phyloP scores from a whole-genome alignment of 352 stramenopile species.

The Phytopythium sindhum region DNA sequence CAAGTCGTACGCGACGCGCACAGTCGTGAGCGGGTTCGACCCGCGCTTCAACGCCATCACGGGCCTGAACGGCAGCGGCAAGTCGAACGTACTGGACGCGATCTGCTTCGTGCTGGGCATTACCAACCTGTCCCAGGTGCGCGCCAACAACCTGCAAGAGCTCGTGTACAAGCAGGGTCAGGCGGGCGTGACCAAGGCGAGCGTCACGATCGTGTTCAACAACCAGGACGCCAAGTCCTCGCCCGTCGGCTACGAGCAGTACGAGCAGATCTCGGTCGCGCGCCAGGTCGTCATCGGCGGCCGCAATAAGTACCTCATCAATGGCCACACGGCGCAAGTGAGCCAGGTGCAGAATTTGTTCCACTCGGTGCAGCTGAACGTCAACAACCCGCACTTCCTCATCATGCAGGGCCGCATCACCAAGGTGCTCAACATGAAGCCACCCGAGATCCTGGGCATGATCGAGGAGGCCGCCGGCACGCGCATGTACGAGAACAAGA shows the following conservation, averaged over 20 bases:
- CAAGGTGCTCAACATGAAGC: constrained; percentile 99
- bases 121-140: constrained; percentile 98
- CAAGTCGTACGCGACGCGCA: constrained; percentile 99
- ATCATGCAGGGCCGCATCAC: constrained; percentile 99
- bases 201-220: constrained; percentile 99
- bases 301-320: constrained; percentile 99
- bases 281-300: constrained; percentile 98
- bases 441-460: constrained; percentile 98
- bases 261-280: constrained; percentile 98
- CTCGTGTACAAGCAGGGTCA: constrained; percentile 99
- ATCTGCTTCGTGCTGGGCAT: constrained; percentile 99
- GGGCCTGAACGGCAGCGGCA: constrained; percentile 98
- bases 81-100: constrained; percentile 99
- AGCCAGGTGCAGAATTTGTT: constrained; percentile 99
- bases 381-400: constrained; percentile 99
- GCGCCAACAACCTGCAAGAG: constrained; percentile 98
- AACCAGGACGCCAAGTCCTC: constrained; percentile 93
- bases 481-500: constrained; percentile 99
- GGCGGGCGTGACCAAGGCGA: constrained; percentile 98
- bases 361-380: constrained; percentile 99
- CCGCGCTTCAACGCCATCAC: constrained; percentile 99
- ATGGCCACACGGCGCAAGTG: constrained; percentile 96
- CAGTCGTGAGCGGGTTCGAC: constrained; percentile 98
- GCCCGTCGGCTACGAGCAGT: constrained; percentile 97
- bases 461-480: constrained; percentile 99